Conservation (phyloP, 2,329 filamentous ascomycete species). For the Colletotrichum zoysiae region DNA sequence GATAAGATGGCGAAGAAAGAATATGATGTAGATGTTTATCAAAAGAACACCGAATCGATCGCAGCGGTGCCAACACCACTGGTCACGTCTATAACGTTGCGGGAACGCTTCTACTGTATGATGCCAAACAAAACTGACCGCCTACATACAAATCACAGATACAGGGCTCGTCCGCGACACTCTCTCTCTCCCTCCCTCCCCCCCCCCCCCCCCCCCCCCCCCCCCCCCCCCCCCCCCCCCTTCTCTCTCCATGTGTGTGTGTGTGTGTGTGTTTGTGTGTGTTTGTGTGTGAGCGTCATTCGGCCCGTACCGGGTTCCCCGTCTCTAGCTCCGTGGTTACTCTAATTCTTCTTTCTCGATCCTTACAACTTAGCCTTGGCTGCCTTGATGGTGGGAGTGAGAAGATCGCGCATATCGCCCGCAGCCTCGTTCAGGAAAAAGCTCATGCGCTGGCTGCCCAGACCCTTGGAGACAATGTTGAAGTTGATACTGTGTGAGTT, state of each 20-base stretch:
- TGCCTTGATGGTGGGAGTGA: slow-evolving; percentile 82
- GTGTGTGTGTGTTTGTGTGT: too few species aligned
- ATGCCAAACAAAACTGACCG: slow-evolving; percentile 8
- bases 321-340: not conserved
- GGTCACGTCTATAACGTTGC: slow-evolving; percentile 26
- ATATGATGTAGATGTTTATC: not conserved
- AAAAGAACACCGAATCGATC: not conserved
- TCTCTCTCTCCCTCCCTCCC: too few species aligned
- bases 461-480: slow-evolving; percentile 94
- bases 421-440: slow-evolving; percentile 96
- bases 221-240: not conserved
- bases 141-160: not conserved
- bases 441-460: slow-evolving; percentile 93
- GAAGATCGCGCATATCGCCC: slow-evolving; percentile 86
- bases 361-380: slow-evolving; percentile 89
- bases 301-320: too few species aligned
- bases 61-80: not conserved
- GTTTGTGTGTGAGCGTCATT: not conserved
- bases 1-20: too few species aligned
- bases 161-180: not conserved
- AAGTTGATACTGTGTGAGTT: slow-evolving; percentile 82
- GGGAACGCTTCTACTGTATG: slow-evolving; percentile 32
- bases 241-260: too few species aligned
- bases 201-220: too few species aligned
- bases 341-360: not conserved